Evolutionary conservation across 768 basidiomycete genomes (phyloP), one percentile per base, ranked within the genome.

Genomic region (Suillus lakei): DNA sequence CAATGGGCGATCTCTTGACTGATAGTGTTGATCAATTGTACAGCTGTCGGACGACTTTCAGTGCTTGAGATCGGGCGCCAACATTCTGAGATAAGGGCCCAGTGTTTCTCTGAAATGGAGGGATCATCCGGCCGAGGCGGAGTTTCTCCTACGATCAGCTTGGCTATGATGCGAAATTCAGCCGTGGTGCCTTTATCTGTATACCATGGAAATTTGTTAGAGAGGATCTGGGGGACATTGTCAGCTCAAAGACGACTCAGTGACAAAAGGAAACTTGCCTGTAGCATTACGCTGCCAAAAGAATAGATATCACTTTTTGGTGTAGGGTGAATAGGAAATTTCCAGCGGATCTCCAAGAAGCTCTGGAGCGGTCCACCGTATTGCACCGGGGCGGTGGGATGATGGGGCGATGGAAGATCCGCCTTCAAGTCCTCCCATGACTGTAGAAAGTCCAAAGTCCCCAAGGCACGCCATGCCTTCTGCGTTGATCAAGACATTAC

Each of bases 391-490:
- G 26, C 26, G 80, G 76, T 4, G 71, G 70, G 61, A 83, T 71
- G 60, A 72, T 62, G 82, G 81, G n/a, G 76, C 75, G 2, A 67
- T 28, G n/a, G 61, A 62, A 36, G 61, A 62, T 23, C 71, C 60
- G 28, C 77, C 74, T 41, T 78, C 73, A 48, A 80, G 70, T 64
- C 82, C 80, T n/a, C 74, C 73, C 32, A 79, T 68, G 46, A 84
- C 76, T 23, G 70, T 81, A 32, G 82, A 84, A 4, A 84, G 71
- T 7, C 84, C 84, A 67, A 84, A 84, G 62, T 84, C 84, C 59
- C 78, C 64, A n/a, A 71, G 69, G 8, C 69, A 69, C 0, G 67
- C 70, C 41, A 66, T 60, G 30, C 65, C 53, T 28, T 69, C 34
- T n/a, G 56, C 61, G 53, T 56, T 60, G n/a, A 71, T 58, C 30